phyloP scores from a whole-genome alignment of 1,284 basidiomycete genomes.

The Cerrena zonata region DNA sequence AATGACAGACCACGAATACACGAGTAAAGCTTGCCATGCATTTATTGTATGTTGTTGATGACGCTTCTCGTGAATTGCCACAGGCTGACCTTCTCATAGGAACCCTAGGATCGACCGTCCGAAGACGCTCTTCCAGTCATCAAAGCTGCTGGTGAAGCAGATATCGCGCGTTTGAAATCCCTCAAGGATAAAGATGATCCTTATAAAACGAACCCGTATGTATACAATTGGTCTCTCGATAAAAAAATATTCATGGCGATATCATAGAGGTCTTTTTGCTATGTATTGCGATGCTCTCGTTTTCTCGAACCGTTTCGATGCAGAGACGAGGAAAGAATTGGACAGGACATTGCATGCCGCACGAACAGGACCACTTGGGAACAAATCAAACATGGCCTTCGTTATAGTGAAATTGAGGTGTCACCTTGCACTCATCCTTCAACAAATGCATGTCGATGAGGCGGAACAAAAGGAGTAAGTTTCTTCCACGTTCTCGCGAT shows the following conservation, averaged over 20 bases:
- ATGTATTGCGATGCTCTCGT: slow-evolving; percentile 10
- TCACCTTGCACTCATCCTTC: slow-evolving; percentile 9
- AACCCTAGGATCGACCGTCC: slow-evolving; percentile 11
- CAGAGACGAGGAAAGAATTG: slow-evolving; percentile 10
- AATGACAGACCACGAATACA: slow-evolving; percentile 12
- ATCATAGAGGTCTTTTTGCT: no score
- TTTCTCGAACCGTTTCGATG: slow-evolving; percentile 5
- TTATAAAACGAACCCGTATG: slow-evolving; percentile 10
- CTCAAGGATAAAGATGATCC: not conserved
- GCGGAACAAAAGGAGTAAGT: slow-evolving; percentile 12
- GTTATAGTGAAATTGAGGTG: slow-evolving; percentile 6
- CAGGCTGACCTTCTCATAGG: no score
- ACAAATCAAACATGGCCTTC: not conserved
- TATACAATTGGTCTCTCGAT: no score
- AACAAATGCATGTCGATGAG: slow-evolving; percentile 5
- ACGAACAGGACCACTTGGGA: not conserved
- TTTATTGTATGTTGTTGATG: slow-evolving; percentile 11
- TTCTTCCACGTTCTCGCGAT: not conserved
- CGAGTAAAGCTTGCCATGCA: slow-evolving; percentile 10
- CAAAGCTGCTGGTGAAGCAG: not conserved
- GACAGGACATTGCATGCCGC: slow-evolving; percentile 8
- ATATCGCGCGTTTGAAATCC: not conserved
- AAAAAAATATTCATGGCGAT: no score
- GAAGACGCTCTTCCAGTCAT: slow-evolving; percentile 11
- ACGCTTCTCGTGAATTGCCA: no score